Base-by-base conservation (phyloP, 352 stramenopile species). In the Phytophthora litchii region DNA sequence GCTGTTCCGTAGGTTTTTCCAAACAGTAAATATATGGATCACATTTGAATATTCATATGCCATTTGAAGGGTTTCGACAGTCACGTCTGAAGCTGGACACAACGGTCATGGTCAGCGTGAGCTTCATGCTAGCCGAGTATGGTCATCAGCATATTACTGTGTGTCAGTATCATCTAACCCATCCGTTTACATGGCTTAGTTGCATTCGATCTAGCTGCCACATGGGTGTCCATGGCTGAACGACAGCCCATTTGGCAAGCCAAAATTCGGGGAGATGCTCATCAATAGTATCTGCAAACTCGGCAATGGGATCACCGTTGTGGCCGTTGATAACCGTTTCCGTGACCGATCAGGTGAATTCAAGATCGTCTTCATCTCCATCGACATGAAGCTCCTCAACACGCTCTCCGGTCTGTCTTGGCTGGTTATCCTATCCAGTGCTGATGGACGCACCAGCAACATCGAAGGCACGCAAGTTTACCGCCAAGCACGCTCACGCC, bases 371-470 rank as follows among this genome's bases (percentile, higher is more conserved):
- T 5, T 47, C 7, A 4, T 21, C 40, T 25, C 14, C 11, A 35
- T 29, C 25, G 21, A 38, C 16, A 48, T 50, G 31, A 48, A 37
- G 20, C 46, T 65, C 47, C 3, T 49, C 27, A 1, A 7, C 7
- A n/a, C 52, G 10, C 16, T 55, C 40, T 46, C n/a, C 34, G 5
- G 6, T 53, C n/a, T n/a, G n/a, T n/a, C n/a, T n/a, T n/a, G n/a
- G 29, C 27, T 65, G 27, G 0, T 43, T 14, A 12, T 52, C 14
- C 43, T 67, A 42, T 34, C 16, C 3, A 16, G n/a, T 16, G 34
- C 58, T 23, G 20, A 71, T 25, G 57, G 37, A 31, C 63, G 56
- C 13, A 67, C 57, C 16, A 71, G 63, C 16, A 72, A 72, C 3
- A 36, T 70, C 6, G 58, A 62, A 13, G 49, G 44, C 20, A 38